These are phyloP conservation scores for Magnolia sinica DNA, from an alignment of 164 flowering plant species.

Conservation along the genomic window DNA sequence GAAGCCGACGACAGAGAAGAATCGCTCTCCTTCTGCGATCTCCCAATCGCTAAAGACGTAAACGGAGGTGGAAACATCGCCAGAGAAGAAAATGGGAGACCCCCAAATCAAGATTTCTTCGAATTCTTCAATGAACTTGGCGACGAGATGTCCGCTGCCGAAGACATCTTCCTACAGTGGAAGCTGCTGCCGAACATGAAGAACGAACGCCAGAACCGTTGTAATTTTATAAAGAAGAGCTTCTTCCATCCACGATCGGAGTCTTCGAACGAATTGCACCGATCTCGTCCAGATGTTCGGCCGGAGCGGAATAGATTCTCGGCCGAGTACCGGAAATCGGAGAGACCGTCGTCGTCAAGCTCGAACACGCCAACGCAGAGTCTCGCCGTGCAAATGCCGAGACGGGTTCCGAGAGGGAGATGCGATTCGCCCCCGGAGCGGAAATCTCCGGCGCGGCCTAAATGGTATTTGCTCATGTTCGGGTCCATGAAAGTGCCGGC, in stretches of 20 bases:
- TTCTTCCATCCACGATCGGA: slow-evolving; percentile 28
- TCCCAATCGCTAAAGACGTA: slow-evolving; percentile 17
- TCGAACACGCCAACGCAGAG: not conserved
- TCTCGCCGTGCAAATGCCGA: not conserved
- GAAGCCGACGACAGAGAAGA: slow-evolving; percentile 18
- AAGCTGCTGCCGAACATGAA: slow-evolving; percentile 38
- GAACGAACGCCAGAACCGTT: no score
- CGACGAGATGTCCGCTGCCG: slow-evolving; percentile 44
- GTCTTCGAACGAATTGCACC: slow-evolving; percentile 29
- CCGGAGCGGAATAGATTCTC: slow-evolving; percentile 31
- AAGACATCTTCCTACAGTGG: slow-evolving; percentile 55
- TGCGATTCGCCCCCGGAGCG: not conserved
- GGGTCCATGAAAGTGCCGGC: slow-evolving; percentile 51
- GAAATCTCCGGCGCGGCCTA: slow-evolving; percentile 17
- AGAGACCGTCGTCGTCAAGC: slow-evolving; percentile 16
- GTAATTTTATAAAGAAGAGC: not conserved
- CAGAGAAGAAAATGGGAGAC: not conserved
- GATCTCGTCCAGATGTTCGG: slow-evolving; percentile 9
- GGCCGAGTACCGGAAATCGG: slow-evolving; percentile 31
- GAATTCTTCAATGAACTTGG: slow-evolving; percentile 41
- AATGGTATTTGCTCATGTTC: slow-evolving; percentile 31
- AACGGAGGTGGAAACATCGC: not conserved
- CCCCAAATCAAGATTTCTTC: slow-evolving; percentile 36
- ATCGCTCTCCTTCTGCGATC: slow-evolving; percentile 28
- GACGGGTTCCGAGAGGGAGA: slow-evolving; percentile 10